Evolutionary conservation across 1,139 yeast species (phyloP), one percentile per base, ranked within the genome.

Genomic region (Blastobotrys persicus): DNA sequence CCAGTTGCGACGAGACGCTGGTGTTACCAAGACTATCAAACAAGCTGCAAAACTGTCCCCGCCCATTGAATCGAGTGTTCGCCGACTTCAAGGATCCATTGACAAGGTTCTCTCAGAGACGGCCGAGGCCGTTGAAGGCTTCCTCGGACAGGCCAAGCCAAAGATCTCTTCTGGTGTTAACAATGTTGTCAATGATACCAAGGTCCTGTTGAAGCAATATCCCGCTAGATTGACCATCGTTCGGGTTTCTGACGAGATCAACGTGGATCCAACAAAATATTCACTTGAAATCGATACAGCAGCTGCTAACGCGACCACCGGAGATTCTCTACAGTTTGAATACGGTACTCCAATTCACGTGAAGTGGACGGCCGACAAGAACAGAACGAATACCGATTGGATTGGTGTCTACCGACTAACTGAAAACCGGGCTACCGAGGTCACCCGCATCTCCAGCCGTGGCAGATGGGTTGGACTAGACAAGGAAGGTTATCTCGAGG

Each of bases 401-500:
- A 77, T 87, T 56, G 95, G 94, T 0, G 69, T 87, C 44, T 88
- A 87, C 68, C 79, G 79, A 50, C 76, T 85, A 16, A 72, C 79
- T 18, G 86, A 80, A 55, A 81, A 88, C 17, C 73, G 74, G 41
- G 79, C 86, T 7, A 73, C 81, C 47, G 76, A 76, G 40, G 77
- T 75, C 46, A 86, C 95, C 0, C 70, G 77, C 42, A 71, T 82
- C 18, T 75, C 88, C 12, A 83, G 92, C 12, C 68, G 78, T 26
- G 88, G 88, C 7, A 80, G 86, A 58, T 87, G 95, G 95, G 64
- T 75, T 31, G 82, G 81, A 54, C 66, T 77, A 12, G 75, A 76
- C 42, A 62, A 68, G 1, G 64, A 59, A 5, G 67, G 66, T 12
- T 67, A 59, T 47, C 52, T 62, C 16, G 58, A 55, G 19, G 65